Evolutionary conservation across 2,329 filamentous ascomycete genomes (phyloP), one percentile per base, ranked within the genome.

Genomic region (Ceratocystis lukuohia): DNA sequence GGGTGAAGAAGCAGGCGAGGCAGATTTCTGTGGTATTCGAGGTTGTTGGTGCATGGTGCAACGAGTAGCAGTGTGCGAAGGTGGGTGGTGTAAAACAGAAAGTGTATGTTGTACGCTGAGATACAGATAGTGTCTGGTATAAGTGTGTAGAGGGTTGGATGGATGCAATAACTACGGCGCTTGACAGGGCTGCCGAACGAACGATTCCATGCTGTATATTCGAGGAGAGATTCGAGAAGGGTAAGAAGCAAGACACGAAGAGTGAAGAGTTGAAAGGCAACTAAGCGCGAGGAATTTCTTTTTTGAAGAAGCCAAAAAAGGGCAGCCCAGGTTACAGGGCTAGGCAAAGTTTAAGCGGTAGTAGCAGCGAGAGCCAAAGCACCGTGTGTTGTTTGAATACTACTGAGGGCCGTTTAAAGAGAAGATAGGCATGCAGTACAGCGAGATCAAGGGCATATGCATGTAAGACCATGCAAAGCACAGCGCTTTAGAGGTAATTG

Each of bases 31-130:
- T 70, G 88, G 83, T 69, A 86, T 83, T 72, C 92, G 86, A 71
- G 89, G 87, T 77, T 92, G 89, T 78, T 96, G 92, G 83, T 96
- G 91, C 92, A 96, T 96, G 64, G 62, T 71, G 69, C 56, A 46
- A 30, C 56, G 64, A 17, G 22, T 5, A 15, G 17, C n/a, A 44
- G 33, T 20, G 22, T 46, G 44, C 12, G 12, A 44, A 59, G 64
- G 20, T 5, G 53, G 50, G 4, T 61, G 41, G 37, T 12, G n/a
- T 61, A 57, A 53, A 20, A 61, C 28, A 17, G 50, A 17, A 28
- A 20, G 25, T 15, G 37, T 56, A 61, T 46, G 50, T 22, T 17
- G 46, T 33, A 28, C 28, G 45, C 41, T 45, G 64, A n/a, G 44
- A 48, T 48, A 45, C 37, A 62, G 25, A 28, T n/a, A 41, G 25